Evolutionary conservation across 2,329 filamentous ascomycete species (phyloP).

Genomic region (Clonostachys rhizophaga): DNA sequence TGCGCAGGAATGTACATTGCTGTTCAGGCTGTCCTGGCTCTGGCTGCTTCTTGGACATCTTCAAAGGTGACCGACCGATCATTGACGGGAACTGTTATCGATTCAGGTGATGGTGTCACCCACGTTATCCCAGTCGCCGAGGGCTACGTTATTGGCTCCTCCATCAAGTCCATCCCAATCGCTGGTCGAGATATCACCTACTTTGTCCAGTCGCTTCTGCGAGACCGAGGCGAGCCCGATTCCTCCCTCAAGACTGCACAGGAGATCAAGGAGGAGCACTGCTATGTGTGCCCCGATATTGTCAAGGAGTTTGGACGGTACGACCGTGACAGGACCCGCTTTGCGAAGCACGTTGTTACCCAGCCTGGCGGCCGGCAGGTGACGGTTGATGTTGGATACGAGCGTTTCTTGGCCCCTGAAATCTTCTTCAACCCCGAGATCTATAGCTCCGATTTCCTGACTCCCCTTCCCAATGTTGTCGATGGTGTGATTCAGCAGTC

Average conservation of each 20-base stretch:
- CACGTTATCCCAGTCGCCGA: constrained; percentile 98
- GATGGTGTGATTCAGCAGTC: constrained; percentile 97
- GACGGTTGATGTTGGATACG: constrained; percentile 90
- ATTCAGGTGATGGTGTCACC: constrained; percentile 97
- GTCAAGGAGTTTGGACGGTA: constrained; percentile 97
- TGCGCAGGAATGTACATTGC: constrained; percentile 98
- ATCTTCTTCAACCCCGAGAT: constrained; percentile 99
- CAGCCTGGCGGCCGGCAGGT: constrained; percentile 83
- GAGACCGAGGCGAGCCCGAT: constrained; percentile 94
- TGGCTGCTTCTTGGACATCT: constrained; percentile 97
- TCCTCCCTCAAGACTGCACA: constrained; percentile 96
- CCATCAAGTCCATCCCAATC: constrained; percentile 98
- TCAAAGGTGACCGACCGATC: constrained; percentile 97
- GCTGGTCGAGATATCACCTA: constrained; percentile 98
- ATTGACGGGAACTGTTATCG: constrained; percentile 94
- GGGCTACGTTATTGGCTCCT: constrained; percentile 97
- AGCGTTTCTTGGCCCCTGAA: constrained; percentile 95
- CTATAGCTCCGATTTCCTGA: constrained; percentile 97
- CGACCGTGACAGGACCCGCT: constrained; percentile 87
- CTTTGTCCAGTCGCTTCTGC: constrained; percentile 92
- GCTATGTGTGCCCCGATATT: constrained; percentile 97
- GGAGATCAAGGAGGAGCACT: constrained; percentile 98
- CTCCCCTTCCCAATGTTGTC: constrained; percentile 88
- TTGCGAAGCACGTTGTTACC: constrained; percentile 83
- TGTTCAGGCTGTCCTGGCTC: constrained; percentile 91